These are phyloP conservation scores for Wickerhamomyces canadensis DNA, from an alignment of 805 yeast genomes.

Conservation along the genomic window DNA sequence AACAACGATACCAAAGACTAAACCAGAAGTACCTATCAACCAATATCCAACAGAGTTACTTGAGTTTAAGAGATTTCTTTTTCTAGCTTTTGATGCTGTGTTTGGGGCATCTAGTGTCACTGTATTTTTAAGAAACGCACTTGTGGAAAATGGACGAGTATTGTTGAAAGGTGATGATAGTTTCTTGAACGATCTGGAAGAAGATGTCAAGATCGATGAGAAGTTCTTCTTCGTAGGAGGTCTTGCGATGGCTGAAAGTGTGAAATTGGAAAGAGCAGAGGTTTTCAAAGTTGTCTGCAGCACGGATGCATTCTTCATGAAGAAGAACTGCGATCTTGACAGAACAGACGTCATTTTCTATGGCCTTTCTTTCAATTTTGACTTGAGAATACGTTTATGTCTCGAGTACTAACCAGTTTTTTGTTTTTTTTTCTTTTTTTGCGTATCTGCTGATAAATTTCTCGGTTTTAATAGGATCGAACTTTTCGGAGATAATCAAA, in stretches of 20 bases:
- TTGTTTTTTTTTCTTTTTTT: slow-evolving; percentile 1
- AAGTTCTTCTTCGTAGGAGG: neutral
- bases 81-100: slow-evolving; percentile 5
- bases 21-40: slow-evolving; percentile 78
- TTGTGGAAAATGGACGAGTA: neutral
- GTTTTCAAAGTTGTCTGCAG: slow-evolving; percentile 25
- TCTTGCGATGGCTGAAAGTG: neutral
- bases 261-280: slow-evolving; percentile 1
- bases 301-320: slow-evolving; percentile 48
- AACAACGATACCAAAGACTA: slow-evolving; percentile 94
- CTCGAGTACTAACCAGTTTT: neutral
- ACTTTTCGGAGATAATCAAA: no score
- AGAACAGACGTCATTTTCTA: slow-evolving; percentile 22
- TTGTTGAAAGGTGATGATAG: slow-evolving; percentile 3
- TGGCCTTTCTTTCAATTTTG: neutral
- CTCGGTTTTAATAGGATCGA: slow-evolving; percentile 16
- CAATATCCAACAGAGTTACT: slow-evolving; percentile 74
- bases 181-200: neutral
- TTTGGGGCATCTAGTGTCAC: slow-evolving; percentile 1
- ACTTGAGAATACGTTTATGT: neutral
- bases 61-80: slow-evolving; percentile 17
- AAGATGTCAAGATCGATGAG: neutral
- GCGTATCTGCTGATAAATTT: no score
- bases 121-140: no score
- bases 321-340: slow-evolving; percentile 52